These are phyloP conservation scores for Russula sp. DNA, from an alignment of 768 basidiomycete species.

Conservation along the genomic window DNA sequence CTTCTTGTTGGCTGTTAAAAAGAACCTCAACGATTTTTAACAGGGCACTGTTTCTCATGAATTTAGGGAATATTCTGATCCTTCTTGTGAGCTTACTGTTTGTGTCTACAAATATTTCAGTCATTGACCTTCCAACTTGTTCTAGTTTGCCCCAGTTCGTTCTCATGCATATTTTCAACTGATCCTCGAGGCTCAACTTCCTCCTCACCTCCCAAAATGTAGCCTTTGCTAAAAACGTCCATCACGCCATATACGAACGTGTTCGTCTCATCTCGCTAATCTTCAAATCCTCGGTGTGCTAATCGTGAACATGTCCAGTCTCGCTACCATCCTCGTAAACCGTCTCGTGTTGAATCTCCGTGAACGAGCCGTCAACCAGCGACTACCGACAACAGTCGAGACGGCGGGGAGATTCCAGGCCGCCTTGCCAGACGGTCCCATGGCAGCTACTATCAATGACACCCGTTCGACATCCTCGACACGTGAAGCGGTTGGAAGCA, in stretches of 20 bases:
- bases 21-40: neutral
- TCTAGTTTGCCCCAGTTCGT: constrained; percentile 20
- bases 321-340: constrained; percentile 15
- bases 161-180: no score
- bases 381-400: constrained; percentile 7
- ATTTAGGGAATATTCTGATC: constrained; percentile 16
- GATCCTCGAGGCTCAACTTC: neutral
- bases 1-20: neutral
- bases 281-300: neutral
- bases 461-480: no score
- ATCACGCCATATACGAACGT: constrained; percentile 15
- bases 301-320: neutral
- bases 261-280: constrained; percentile 14
- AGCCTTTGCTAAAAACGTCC: constrained; percentile 11
- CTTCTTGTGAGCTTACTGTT: constrained; percentile 11
- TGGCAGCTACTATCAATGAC: no score
- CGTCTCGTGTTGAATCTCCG: constrained; percentile 26
- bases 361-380: neutral
- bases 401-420: constrained; percentile 9
- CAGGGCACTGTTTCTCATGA: constrained; percentile 19
- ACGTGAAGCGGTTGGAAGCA: no score
- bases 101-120: neutral
- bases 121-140: neutral
- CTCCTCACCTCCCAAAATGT: neutral
- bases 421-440: no score